Conservation (phyloP, 1,139 yeast genomes). For the Arxiozyma bovina region DNA sequence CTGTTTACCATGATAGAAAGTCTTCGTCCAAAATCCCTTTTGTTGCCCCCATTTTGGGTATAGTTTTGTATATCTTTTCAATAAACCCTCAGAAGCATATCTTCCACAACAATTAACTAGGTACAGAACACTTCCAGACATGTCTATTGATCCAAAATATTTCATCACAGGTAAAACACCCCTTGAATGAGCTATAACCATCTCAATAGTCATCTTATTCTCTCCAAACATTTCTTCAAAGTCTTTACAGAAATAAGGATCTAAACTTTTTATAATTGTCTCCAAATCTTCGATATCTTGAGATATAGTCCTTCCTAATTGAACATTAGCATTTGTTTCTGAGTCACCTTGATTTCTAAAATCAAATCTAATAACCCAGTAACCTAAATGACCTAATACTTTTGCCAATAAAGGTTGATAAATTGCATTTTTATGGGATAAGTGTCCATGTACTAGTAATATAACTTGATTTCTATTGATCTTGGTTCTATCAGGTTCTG, state of each 20-base stretch:
- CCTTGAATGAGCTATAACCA: conserved; percentile 68
- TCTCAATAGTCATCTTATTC: conserved; percentile 37
- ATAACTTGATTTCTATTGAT: conserved; percentile 29
- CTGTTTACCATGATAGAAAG: conserved; percentile 45
- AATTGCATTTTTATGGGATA: conserved; percentile 74
- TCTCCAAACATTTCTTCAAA: conserved; percentile 11
- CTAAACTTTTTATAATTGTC: conserved; percentile 41
- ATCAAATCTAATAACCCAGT: conserved; percentile 64
- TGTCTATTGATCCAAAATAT: conserved; percentile 40
- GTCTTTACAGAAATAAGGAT: conserved; percentile 17
- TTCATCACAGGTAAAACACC: conserved; percentile 71
- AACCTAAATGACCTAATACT: conserved; percentile 51
- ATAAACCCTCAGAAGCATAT: conserved; percentile 36
- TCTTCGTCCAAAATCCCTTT: conserved; percentile 35
- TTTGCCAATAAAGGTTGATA: conserved; percentile 62
- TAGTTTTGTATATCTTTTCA: conserved; percentile 22
- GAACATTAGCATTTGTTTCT: conserved; percentile 40
- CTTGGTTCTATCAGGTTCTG: not conserved
- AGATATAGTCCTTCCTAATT: conserved; percentile 45
- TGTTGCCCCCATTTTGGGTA: conserved; percentile 32
- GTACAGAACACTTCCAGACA: conserved; percentile 41
- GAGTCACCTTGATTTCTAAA: conserved; percentile 82
- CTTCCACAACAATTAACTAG: conserved; percentile 69
- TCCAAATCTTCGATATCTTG: conserved; percentile 67
- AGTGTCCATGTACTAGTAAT: conserved; percentile 63